Percentiles rank a stretch among this genome's conserved stretches.
Evolutionary conservation across 1,284 basidiomycete species (phyloP).

Genomic region (Trichosporon coremiiforme): DNA sequence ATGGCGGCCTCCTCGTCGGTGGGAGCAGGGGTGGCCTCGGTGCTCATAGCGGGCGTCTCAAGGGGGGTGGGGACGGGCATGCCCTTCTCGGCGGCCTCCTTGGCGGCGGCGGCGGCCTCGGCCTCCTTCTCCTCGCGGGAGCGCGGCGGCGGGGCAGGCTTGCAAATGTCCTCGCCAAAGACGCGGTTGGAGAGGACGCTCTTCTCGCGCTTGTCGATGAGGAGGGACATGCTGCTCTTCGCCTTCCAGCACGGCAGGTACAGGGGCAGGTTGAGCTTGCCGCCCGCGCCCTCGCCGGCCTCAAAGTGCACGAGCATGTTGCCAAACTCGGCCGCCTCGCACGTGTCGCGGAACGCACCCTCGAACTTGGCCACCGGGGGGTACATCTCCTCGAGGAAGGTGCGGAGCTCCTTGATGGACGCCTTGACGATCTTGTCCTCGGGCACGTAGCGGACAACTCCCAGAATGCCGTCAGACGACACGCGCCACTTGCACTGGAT

Average conservation of each 20-base stretch:
- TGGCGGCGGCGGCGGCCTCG: slow-evolving; percentile 18
- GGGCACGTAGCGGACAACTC: slow-evolving; percentile 77
- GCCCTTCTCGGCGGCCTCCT: slow-evolving; percentile 11
- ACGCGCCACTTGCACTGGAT: slow-evolving; percentile 65
- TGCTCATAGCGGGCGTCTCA: slow-evolving; percentile 12
- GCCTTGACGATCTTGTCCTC: slow-evolving; percentile 66
- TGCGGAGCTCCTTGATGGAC: slow-evolving; percentile 65
- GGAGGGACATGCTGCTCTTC: slow-evolving; percentile 76
- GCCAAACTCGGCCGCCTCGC: slow-evolving; percentile 58
- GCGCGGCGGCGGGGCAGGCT: slow-evolving; percentile 35
- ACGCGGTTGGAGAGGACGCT: slow-evolving; percentile 57
- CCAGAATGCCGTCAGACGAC: slow-evolving; percentile 79
- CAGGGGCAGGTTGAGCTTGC: slow-evolving; percentile 71
- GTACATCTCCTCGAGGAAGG: slow-evolving; percentile 73
- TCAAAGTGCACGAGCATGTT: slow-evolving; percentile 72
- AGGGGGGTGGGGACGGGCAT: slow-evolving; percentile 8
- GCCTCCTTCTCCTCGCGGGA: slow-evolving; percentile 19
- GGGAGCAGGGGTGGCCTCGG: slow-evolving; percentile 24
- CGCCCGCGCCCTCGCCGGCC: slow-evolving; percentile 59
- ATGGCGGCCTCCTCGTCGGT: slow-evolving; percentile 38
- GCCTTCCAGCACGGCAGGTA: slow-evolving; percentile 89
- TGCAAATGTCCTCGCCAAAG: slow-evolving; percentile 53
- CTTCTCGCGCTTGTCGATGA: slow-evolving; percentile 94
- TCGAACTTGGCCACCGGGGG: slow-evolving; percentile 69
- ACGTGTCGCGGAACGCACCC: slow-evolving; percentile 60